Base-by-base conservation (phyloP, 768 basidiomycete genomes). In the Lactarius akahatsu region DNA sequence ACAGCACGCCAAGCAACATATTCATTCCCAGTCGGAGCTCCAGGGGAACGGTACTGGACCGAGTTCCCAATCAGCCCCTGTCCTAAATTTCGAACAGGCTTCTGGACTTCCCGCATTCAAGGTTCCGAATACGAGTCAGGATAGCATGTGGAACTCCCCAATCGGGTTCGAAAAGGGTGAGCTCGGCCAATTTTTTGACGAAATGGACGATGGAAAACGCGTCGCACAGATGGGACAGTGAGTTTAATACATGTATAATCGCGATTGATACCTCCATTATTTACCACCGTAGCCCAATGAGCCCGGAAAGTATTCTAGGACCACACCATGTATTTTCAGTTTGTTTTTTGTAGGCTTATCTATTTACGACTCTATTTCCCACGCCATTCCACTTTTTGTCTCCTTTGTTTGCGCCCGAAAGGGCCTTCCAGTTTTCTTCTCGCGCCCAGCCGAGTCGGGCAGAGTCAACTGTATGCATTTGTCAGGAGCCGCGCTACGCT, bases 91-190 rank as follows among this genome's bases (percentile, higher is more conserved):
- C 34, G 66, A 67, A 15, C 66, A 67, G 30, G 41, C 34, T 55
- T 63, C 66, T 32, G 62, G 66, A n/a, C 58, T 63, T 8, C 66
- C 66, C 3, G 13, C 67, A 36, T 64, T 64, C 43, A 72, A 73
- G 57, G 70, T 81, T 40, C 82, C 85, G 63, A 81, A 84, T 32
- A 81, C 84, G 55, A 88, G 87, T 65, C 86, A 89, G 69, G 77
- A 81, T 43, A 80, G 80, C 38, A 87, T 91, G 80, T 92, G 90
- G 90, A 89, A 89, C 52, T 82, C 89, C 18, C 83, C 86, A 43
- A 82, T 87, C 59, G 88, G 88, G 20, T 89, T 92, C 72, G 89
- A 85, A 63, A 87, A 89, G 70, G 85, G 86, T 47, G 91, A 92
- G 76, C 92, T 91, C 88, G 80, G 78, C 47, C 80, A 80, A 65